Evolutionary conservation across 371 early-diverging fungal species (phyloP), one percentile per base, ranked within the genome.

Genomic region (Zopfochytrium polystomum): DNA sequence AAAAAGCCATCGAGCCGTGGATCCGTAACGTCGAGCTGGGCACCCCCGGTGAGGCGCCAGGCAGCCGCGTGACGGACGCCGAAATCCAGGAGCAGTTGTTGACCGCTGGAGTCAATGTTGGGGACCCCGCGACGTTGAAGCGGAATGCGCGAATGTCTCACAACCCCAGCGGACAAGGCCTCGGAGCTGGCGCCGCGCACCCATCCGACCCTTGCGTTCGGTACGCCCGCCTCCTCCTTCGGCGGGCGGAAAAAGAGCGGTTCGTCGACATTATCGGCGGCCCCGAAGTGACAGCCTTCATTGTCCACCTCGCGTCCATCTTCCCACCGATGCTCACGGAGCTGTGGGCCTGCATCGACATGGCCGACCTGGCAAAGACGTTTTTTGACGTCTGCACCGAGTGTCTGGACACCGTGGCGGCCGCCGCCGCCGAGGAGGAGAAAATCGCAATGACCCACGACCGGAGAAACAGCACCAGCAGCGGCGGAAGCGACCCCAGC

Each of bases 251-350:
- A 45, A 72, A 72, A 42, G 58, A 54, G 25, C 46, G 35, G 23
- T 72, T 72, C 27, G 60, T 72, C 32, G 63, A 65, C 13, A 26
- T 33, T 13, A 45, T 72, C 23, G 72, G 72, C 13, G 20, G 47
- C 48, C 47, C 52, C 33, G 42, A 46, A 30, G 48, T 67, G 6
- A 59, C 63, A 15, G 47, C 48, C 6, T 56, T 72, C 34, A 49
- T 72, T 34, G 58, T 48, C 4, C 67, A 65, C 46, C 15, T 65
- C 5, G 33, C 58, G 33, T 33, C 48, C 23, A 44, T 55, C 45
- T 26, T 67, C 13, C 68, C 72, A 7, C 68, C 65, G 1, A 15
- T 72, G 3, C 57, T 72, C n/a, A 55, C 53, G 25, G 72, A 72
- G 53, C 48, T 67, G 15, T 72, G 68, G 67, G 61, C 52, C 13